Evolutionary conservation across 2,329 filamentous ascomycete genomes (phyloP).

Genomic region (Scedosporium aurantiacum): DNA sequence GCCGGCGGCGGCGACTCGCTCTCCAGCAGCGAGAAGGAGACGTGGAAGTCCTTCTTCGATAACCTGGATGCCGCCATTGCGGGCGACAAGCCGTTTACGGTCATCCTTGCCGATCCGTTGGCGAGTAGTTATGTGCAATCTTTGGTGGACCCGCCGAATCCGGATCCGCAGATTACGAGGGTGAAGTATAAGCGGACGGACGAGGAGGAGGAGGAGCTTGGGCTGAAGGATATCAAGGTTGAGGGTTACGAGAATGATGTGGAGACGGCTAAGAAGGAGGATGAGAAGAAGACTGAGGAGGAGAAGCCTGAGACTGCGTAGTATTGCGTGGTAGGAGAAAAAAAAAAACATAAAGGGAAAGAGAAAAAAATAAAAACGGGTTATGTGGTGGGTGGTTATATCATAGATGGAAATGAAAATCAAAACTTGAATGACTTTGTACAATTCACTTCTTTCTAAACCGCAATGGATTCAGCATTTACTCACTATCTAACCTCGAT

Average conservation of each 20-base stretch:
- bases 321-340: background rate
- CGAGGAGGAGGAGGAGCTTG: conserved; percentile 89
- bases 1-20: conserved; percentile 70
- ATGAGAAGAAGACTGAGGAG: background rate
- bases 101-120: conserved; percentile 77
- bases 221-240: conserved; percentile 82
- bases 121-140: conserved; percentile 93
- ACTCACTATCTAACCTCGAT: too few species aligned
- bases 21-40: conserved; percentile 47
- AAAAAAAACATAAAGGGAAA: background rate
- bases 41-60: conserved; percentile 75
- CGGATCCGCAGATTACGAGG: conserved; percentile 68
- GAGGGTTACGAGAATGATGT: conserved; percentile 66
- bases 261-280: conserved; percentile 18
- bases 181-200: conserved; percentile 80
- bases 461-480: too few species aligned
- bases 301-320: background rate
- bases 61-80: conserved; percentile 66
- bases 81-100: conserved; percentile 68
- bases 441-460: too few species aligned
- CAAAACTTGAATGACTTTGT: too few species aligned
- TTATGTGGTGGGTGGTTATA: too few species aligned
- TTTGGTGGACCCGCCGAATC: conserved; percentile 57
- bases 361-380: background rate
- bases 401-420: too few species aligned